Evolutionary conservation across 2,329 filamentous ascomycete genomes (phyloP), one percentile per base, ranked within the genome.

Genomic region (Microdochium paspali): DNA sequence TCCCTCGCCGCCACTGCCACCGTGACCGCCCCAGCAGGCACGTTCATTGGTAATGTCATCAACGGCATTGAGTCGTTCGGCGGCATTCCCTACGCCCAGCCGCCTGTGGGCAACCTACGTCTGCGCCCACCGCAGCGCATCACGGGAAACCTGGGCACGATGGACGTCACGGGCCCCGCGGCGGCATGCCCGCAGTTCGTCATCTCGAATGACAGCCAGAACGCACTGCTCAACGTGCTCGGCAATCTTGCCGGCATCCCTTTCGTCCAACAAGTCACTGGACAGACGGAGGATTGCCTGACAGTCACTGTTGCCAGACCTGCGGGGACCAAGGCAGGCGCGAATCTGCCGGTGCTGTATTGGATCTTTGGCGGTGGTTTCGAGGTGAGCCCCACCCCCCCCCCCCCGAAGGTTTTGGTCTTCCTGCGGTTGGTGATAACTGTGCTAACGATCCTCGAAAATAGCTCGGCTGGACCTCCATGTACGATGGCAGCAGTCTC

Each of bases 41-140:
- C 75, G 4, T 66, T 86, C 28, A 60, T 75, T 39, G 80, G 80
- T 31, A 48, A 64, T 54, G 50, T 58, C n/a, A 50, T 62, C 2
- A 56, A 61, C 2, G 63, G 65, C 24, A 12, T 40, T 20, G 35
- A 40, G 35, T 40, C 2, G 9, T 49, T 1, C 49, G 51, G 80
- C 76, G 85, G 82, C 21, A 87, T 93, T 48, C 87, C 86, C 3
- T 93, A 82, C 58, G 85, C 86, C 2, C 70, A 87, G 51, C 75
- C 85, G 1, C 87, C 87, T 0, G 72, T 77, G 0, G 85, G 83
- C 0, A 61, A 70, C 3, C 68, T 88, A 23, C 80, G 87, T 15
- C 74, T 93, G 28, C 82, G 77, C 58, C 82, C 84, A 6, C 87
- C 87, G 1, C 73, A 80, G 57, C 69, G 74, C 7, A 66, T 87